Evolutionary conservation across 2,329 filamentous ascomycete genomes (phyloP).

Genomic region (Cadophora gregata): DNA sequence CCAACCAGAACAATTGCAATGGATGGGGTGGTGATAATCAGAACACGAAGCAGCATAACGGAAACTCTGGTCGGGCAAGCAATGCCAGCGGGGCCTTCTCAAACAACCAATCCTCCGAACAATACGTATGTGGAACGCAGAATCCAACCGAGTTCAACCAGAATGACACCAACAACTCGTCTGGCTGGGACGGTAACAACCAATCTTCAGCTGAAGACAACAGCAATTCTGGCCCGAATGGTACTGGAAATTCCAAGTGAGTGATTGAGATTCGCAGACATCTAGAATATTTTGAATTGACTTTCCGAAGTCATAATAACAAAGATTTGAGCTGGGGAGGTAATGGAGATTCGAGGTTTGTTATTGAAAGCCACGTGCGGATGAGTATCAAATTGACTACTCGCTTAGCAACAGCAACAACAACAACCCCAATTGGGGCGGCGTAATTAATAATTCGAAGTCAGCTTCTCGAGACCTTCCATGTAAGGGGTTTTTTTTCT

Average conservation of each 20-base stretch:
- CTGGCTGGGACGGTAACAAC: neutral
- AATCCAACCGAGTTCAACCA: slow-evolving; percentile 13
- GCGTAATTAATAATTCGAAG: neutral
- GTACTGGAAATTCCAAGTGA: slow-evolving; percentile 3
- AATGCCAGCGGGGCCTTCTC: slow-evolving; percentile 1
- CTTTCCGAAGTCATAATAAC: slow-evolving; percentile 8
- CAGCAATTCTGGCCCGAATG: neutral
- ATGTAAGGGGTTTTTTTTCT: neutral
- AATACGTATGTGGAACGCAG: neutral
- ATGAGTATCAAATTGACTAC: too few species aligned
- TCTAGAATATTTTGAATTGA: neutral
- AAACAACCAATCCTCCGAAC: slow-evolving; percentile 11
- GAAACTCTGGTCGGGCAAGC: neutral
- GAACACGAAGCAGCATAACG: neutral
- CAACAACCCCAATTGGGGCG: slow-evolving; percentile 13
- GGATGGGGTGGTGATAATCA: neutral
- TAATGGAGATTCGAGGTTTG: neutral
- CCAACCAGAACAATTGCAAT: neutral
- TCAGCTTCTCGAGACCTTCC: neutral
- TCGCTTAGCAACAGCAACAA: slow-evolving; percentile 15
- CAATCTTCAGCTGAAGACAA: slow-evolving; percentile 4
- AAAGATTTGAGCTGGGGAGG: slow-evolving; percentile 10
- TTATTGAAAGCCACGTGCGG: neutral
- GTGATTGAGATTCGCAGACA: neutral
- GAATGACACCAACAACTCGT: slow-evolving; percentile 18